Evolutionary conservation across 805 yeast species (phyloP).

Genomic region (Maudiozyma pseudohumilis): DNA sequence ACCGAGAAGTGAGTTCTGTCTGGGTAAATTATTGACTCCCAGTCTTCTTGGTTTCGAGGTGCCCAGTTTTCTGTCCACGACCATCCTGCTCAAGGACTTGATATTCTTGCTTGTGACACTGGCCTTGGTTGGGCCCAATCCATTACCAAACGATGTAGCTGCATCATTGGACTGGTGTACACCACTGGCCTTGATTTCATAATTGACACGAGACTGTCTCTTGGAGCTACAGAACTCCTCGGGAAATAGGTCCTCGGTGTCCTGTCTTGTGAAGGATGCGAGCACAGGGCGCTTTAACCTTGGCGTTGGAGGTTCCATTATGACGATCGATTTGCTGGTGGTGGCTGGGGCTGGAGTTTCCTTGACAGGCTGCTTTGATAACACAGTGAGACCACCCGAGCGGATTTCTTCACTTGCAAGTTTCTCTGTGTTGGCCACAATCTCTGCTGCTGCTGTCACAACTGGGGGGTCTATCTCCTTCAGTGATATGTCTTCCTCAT

Average conservation of each 20-base stretch:
- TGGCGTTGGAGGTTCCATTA: conserved; percentile 13
- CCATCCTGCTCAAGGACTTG: conserved; percentile 22
- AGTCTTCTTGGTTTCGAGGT: conserved; percentile 19
- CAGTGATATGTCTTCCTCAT: neutral
- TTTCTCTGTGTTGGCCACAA: too few relatives aligned
- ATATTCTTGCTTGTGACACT: conserved; percentile 27
- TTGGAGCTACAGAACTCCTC: conserved; percentile 23
- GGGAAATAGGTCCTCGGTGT: conserved; percentile 24
- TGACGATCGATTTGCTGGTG: too few relatives aligned
- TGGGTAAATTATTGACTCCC: neutral
- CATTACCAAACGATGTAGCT: conserved; percentile 28
- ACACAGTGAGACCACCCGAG: too few relatives aligned
- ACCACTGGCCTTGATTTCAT: conserved; percentile 31
- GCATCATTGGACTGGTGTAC: conserved; percentile 29
- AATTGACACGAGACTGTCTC: conserved; percentile 19
- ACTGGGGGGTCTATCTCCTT: neutral
- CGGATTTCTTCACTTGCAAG: too few relatives aligned
- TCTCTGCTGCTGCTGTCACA: too few relatives aligned
- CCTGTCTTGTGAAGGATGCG: conserved; percentile 17
- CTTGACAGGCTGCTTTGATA: too few relatives aligned
- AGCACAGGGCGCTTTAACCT: conserved; percentile 7
- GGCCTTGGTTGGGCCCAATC: conserved; percentile 28
- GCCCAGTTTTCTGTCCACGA: conserved; percentile 26
- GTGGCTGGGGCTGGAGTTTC: too few relatives aligned
- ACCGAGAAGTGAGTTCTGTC: neutral